These are phyloP conservation scores for Phylloporus sp. DNA, from an alignment of 1,284 basidiomycete genomes.

Conservation along the genomic window DNA sequence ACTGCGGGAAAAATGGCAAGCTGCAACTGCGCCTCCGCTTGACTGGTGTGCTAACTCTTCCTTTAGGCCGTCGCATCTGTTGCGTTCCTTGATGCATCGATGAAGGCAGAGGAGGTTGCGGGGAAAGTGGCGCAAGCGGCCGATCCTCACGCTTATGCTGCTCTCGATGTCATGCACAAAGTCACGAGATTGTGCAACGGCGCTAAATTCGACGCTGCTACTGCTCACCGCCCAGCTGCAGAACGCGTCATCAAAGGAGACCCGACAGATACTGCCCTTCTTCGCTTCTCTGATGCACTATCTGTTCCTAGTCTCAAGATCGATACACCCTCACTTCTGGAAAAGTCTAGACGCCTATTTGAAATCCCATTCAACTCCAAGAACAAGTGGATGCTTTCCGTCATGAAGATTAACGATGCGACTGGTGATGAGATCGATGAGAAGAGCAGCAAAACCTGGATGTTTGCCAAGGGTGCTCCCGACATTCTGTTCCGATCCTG, in stretches of 20 bases:
- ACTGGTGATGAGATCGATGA: conserved; percentile 14
- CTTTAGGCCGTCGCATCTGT: conserved; percentile 45
- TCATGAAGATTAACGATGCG: conserved; percentile 27
- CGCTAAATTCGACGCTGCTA: conserved; percentile 54
- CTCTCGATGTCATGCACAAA: conserved; percentile 43
- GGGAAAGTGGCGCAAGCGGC: conserved; percentile 20
- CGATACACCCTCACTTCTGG: conserved; percentile 31
- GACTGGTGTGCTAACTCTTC: background rate
- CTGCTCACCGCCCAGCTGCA: conserved; percentile 39
- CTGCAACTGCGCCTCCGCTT: background rate
- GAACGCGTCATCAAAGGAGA: conserved; percentile 61
- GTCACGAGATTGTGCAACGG: conserved; percentile 64
- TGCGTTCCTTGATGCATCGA: conserved; percentile 45
- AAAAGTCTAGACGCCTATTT: conserved; percentile 39
- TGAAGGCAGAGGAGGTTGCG: conserved; percentile 36
- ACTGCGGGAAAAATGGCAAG: conserved; percentile 46
- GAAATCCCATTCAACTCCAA: conserved; percentile 65
- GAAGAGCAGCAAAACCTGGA: conserved; percentile 32
- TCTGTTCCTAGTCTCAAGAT: conserved; percentile 27
- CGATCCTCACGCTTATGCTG: conserved; percentile 21
- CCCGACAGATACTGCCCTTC: conserved; percentile 65
- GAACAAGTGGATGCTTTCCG: conserved; percentile 69
- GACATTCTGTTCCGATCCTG: conserved; percentile 60
- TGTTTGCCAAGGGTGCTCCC: conserved; percentile 62
- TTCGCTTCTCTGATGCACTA: conserved; percentile 60